phyloP scores from a whole-genome alignment of 2,329 filamentous ascomycete genomes.

The Verticillium tricorpus region DNA sequence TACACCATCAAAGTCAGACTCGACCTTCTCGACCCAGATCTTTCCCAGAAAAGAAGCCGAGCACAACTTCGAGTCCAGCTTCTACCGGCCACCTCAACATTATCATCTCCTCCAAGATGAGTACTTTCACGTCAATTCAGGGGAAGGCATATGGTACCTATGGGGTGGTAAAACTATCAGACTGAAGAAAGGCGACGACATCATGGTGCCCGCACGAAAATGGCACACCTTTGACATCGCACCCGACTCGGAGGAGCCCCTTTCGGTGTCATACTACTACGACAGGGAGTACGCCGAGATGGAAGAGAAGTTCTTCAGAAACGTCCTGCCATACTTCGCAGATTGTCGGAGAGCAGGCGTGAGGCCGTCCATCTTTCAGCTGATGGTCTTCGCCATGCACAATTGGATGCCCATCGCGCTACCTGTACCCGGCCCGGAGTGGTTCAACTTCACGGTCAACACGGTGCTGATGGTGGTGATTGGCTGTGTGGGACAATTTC shows the following conservation, averaged over 20 bases:
- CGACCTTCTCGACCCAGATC: not conserved
- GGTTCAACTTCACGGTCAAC: conserved; percentile 8
- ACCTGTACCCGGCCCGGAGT: conserved; percentile 1
- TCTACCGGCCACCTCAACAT: conserved; percentile 15
- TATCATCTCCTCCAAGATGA: conserved; percentile 17
- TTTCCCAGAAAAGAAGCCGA: conserved; percentile 4
- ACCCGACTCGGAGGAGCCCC: conserved; percentile 6
- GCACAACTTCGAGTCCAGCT: not conserved
- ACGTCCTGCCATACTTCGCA: conserved; percentile 16
- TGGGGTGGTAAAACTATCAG: conserved; percentile 10
- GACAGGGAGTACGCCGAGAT: conserved; percentile 11
- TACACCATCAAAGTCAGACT: not conserved
- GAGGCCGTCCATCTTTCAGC: conserved; percentile 15
- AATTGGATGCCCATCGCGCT: conserved; percentile 13
- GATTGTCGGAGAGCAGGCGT: conserved; percentile 12
- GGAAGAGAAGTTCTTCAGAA: conserved; percentile 18
- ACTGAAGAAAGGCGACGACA: conserved; percentile 6
- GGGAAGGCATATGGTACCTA: conserved; percentile 11
- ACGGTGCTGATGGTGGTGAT: conserved; percentile 7
- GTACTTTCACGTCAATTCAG: conserved; percentile 13
- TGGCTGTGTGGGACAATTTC: conserved; percentile 1
- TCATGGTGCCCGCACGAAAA: conserved; percentile 2
- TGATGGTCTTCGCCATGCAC: conserved; percentile 14
- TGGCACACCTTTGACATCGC: conserved; percentile 14
- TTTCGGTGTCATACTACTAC: conserved; percentile 5